Evolutionary conservation across 768 basidiomycete genomes (phyloP).

Genomic region (Steccherinum ochraceum): DNA sequence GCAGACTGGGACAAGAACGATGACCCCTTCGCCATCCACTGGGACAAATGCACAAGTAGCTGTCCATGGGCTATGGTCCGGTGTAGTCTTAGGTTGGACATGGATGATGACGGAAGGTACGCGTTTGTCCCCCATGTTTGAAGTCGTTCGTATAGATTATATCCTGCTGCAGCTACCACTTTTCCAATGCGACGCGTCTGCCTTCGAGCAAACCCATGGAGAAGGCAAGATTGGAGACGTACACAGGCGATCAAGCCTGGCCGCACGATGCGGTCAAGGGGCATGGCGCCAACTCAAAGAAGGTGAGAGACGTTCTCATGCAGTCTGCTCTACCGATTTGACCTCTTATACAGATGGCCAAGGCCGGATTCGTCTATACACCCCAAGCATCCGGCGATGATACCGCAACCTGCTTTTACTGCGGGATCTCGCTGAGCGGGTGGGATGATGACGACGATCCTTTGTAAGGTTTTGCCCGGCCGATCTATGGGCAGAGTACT

Average conservation of each 20-base stretch:
- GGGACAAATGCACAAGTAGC: constrained; percentile 50
- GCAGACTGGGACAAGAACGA: constrained; percentile 82
- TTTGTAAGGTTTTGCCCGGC: constrained; percentile 51
- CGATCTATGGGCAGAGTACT: too few species aligned
- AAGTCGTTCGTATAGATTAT: not conserved
- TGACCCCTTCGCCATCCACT: constrained; percentile 84
- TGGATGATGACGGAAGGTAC: constrained; percentile 52
- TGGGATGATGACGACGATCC: constrained; percentile 91
- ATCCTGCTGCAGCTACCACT: constrained; percentile 42
- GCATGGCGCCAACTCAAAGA: constrained; percentile 67
- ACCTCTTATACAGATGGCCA: constrained; percentile 59
- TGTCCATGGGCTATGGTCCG: constrained; percentile 82
- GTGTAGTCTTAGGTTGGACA: constrained; percentile 59
- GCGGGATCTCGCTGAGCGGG: constrained; percentile 68
- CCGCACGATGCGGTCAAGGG: constrained; percentile 56
- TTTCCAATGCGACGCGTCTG: constrained; percentile 51
- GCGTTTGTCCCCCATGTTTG: constrained; percentile 15
- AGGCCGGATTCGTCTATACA: constrained; percentile 81
- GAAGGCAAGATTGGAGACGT: constrained; percentile 65
- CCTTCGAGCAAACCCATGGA: constrained; percentile 67
- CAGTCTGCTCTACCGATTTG: not conserved
- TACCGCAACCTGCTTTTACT: constrained; percentile 81
- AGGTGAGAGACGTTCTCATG: constrained; percentile 36
- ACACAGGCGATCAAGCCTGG: constrained; percentile 51
- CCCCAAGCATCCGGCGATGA: constrained; percentile 69